These are phyloP conservation scores for Tetrahymena elliotti DNA, from an alignment of 73 alveolate species.

Conservation along the genomic window DNA sequence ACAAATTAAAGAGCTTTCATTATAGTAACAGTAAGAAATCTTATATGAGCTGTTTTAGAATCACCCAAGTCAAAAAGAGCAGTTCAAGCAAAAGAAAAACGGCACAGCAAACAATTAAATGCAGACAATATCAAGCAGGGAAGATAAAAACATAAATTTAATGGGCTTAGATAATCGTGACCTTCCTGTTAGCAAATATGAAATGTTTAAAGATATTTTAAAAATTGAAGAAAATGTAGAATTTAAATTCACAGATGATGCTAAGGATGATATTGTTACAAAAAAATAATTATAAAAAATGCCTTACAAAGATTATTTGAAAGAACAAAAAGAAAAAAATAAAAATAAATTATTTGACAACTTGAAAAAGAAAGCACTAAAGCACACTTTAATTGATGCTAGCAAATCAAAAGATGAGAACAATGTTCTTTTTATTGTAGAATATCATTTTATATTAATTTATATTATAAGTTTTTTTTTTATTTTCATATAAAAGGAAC, in stretches of 20 bases:
- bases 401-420: not conserved
- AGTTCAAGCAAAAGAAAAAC: not conserved
- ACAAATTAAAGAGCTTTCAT: not conserved
- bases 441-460: no score
- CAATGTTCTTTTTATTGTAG: not conserved
- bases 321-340: not conserved
- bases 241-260: not conserved
- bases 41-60: not conserved
- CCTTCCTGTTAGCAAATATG: not conserved
- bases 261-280: not conserved
- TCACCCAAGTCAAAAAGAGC: not conserved
- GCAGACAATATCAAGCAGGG: not conserved
- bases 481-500: not conserved
- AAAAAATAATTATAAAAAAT: not conserved
- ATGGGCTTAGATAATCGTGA: not conserved
- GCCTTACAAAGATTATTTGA: not conserved
- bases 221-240: not conserved
- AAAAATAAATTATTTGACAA: not conserved
- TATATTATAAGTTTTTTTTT: no score
- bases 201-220: not conserved
- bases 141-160: not conserved
- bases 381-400: not conserved
- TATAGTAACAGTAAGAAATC: not conserved
- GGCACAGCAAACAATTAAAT: not conserved
- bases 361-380: not conserved